Percentiles rank a stretch among this genome's conserved stretches.
phyloP scores from a whole-genome alignment of 2,329 filamentous ascomycete species.

The Epichloe baconii region DNA sequence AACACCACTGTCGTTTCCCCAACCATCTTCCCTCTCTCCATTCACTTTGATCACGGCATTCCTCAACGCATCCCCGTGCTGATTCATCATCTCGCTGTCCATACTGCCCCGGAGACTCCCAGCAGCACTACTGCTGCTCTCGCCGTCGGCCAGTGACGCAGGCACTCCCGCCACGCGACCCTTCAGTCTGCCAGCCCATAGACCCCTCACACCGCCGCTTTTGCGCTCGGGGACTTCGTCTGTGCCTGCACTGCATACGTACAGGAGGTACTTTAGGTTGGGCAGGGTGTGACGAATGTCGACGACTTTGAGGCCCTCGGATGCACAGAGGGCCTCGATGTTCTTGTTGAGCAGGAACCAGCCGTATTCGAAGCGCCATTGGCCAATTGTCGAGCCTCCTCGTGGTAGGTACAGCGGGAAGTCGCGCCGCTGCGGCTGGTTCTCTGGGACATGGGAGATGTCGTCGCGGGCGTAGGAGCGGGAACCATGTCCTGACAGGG shows the following conservation, averaged over 20 bases:
- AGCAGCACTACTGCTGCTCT: constrained; percentile 24
- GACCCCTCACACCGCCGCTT: constrained; percentile 44
- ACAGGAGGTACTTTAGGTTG: constrained; percentile 86
- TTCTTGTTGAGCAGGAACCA: constrained; percentile 97
- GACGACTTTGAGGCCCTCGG: constrained; percentile 63
- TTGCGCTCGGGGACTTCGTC: constrained; percentile 50
- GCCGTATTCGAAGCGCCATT: constrained; percentile 89
- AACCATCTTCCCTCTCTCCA: constrained; percentile 4
- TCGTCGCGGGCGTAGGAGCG: constrained; percentile 64
- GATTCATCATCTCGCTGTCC: constrained; percentile 28
- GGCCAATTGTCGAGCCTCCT: constrained; percentile 49
- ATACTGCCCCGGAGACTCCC: constrained; percentile 29
- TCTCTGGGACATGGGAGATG: constrained; percentile 43
- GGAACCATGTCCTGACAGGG: constrained; percentile 59
- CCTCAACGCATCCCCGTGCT: constrained; percentile 25
- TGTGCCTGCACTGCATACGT: constrained; percentile 71
- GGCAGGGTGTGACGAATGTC: constrained; percentile 87
- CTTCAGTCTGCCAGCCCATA: constrained; percentile 38
- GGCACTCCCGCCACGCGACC: constrained; percentile 16
- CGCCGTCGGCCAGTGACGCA: constrained; percentile 17
- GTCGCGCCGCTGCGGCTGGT: constrained; percentile 41
- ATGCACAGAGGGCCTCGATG: constrained; percentile 57
- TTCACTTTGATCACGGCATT: constrained; percentile 19
- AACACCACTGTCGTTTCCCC: constrained; percentile 13
- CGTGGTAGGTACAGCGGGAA: constrained; percentile 67